Evolutionary conservation across 73 alveolate genomes (phyloP).

Genomic region (Urostyla sp.): DNA sequence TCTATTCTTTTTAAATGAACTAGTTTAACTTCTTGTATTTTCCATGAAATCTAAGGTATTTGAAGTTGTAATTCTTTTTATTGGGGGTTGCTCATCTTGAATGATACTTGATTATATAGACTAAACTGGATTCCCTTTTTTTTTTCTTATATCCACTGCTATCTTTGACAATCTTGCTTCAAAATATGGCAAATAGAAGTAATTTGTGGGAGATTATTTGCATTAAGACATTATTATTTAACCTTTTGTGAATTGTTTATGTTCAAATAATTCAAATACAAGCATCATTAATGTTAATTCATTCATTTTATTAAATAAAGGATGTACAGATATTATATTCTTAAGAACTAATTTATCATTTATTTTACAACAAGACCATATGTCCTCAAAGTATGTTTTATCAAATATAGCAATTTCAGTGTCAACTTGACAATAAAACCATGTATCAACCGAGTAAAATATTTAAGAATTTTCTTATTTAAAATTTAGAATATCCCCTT

Average conservation of each 20-base stretch:
- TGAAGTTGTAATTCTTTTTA: no score
- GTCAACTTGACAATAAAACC: conserved; percentile 50
- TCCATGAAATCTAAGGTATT: no score
- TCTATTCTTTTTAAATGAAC: no score
- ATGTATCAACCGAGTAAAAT: conserved; percentile 55
- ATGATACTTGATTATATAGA: neutral
- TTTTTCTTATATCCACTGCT: conserved; percentile 30
- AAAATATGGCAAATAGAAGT: neutral
- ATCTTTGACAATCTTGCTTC: conserved; percentile 11
- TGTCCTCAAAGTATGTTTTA: conserved; percentile 36
- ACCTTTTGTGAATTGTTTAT: conserved; percentile 36
- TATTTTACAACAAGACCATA: conserved; percentile 11
- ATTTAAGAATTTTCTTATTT: conserved; percentile 45
- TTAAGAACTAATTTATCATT: conserved; percentile 22
- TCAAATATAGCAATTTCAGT: conserved; percentile 59
- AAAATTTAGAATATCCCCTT: conserved; percentile 66
- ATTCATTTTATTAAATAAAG: conserved; percentile 22
- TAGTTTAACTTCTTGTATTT: no score
- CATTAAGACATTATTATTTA: conserved; percentile 42
- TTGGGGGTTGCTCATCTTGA: neutral
- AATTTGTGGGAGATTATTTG: conserved; percentile 60
- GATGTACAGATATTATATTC: conserved; percentile 3
- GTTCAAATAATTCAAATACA: conserved; percentile 59
- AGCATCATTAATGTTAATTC: conserved; percentile 49
- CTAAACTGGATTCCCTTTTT: conserved; percentile 39